Percentiles rank a stretch among this genome's conserved stretches.
These are phyloP conservation scores for Lasiodiplodia sp. DNA, from an alignment of 2,329 filamentous ascomycete species.

Conservation along the genomic window DNA sequence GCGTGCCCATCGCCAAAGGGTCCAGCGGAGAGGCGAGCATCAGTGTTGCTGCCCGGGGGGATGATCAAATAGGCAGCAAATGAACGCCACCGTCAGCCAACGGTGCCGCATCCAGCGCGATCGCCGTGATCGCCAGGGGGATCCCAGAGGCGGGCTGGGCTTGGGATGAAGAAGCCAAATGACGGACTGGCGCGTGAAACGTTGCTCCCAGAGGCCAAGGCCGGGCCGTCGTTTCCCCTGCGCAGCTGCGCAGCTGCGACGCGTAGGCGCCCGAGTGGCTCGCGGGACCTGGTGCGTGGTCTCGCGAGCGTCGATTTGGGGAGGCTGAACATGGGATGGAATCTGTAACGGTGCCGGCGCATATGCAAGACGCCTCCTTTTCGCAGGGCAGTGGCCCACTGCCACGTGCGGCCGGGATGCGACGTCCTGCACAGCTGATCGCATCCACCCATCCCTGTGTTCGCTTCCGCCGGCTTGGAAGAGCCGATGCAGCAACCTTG, in stretches of 20 bases:
- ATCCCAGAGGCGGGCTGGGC: conserved; percentile 19
- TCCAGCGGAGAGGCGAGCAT: conserved; percentile 5
- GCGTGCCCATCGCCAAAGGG: conserved; percentile 14
- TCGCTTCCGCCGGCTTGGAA: conserved; percentile 47
- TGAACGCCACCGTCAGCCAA: conserved; percentile 17
- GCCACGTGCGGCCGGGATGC: conserved; percentile 45
- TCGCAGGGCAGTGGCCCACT: conserved; percentile 27
- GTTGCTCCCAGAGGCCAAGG: conserved; percentile 18
- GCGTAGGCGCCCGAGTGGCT: conserved; percentile 15
- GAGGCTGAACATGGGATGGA: conserved; percentile 29
- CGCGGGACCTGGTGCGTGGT: conserved; percentile 10
- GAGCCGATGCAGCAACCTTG: conserved; percentile 41
- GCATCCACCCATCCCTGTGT: conserved; percentile 39
- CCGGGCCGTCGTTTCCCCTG: conserved; percentile 21
- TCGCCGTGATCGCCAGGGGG: conserved; percentile 28
- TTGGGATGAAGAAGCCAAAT: conserved; percentile 28
- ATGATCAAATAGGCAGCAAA: conserved; percentile 20
- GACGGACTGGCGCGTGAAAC: conserved; percentile 23
- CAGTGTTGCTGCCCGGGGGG: conserved; percentile 20
- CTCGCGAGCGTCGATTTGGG: conserved; percentile 10
- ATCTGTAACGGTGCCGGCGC: conserved; percentile 29
- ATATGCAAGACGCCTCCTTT: conserved; percentile 32
- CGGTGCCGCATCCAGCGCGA: conserved; percentile 23
- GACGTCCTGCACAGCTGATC: conserved; percentile 41
- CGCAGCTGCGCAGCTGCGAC: conserved; percentile 12